Evolutionary conservation across 2,329 filamentous ascomycete genomes (phyloP).

Genomic region (Colletotrichum sp.): DNA sequence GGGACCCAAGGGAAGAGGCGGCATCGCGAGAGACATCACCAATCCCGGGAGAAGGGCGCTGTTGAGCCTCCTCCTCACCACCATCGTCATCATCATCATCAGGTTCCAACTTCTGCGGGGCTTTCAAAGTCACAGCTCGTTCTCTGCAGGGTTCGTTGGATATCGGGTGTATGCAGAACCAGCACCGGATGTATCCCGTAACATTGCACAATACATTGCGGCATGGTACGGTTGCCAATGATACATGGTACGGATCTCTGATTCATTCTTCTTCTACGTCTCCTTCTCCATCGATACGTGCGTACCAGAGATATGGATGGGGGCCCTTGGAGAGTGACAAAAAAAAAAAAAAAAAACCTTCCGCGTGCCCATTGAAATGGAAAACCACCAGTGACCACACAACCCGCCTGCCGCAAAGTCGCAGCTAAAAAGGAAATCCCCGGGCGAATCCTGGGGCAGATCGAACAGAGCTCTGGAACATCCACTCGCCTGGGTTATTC

Average conservation of each 20-base stretch:
- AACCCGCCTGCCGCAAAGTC: neutral
- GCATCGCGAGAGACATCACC: too few relatives aligned
- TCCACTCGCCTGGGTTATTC: constrained; percentile 17
- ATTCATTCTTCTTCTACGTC: too few relatives aligned
- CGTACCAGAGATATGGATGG: neutral
- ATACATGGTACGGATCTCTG: too few relatives aligned
- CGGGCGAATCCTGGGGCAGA: constrained; percentile 19
- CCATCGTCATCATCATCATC: too few relatives aligned
- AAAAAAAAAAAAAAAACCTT: neutral
- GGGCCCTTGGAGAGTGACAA: neutral
- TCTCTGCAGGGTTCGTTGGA: constrained; percentile 4
- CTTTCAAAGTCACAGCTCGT: neutral
- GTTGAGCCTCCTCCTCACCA: neutral
- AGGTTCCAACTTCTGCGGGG: neutral
- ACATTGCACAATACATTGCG: neutral
- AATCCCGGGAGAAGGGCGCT: neutral
- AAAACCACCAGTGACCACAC: neutral
- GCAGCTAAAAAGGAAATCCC: constrained; percentile 1
- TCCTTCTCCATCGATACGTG: neutral
- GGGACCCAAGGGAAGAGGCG: neutral
- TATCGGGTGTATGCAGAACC: neutral
- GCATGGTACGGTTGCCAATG: neutral
- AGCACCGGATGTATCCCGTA: neutral
- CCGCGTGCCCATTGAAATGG: neutral
- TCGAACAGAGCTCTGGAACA: constrained; percentile 19